Base-by-base conservation (phyloP, 2,329 filamentous ascomycete genomes). In the Penicillium sp. region DNA sequence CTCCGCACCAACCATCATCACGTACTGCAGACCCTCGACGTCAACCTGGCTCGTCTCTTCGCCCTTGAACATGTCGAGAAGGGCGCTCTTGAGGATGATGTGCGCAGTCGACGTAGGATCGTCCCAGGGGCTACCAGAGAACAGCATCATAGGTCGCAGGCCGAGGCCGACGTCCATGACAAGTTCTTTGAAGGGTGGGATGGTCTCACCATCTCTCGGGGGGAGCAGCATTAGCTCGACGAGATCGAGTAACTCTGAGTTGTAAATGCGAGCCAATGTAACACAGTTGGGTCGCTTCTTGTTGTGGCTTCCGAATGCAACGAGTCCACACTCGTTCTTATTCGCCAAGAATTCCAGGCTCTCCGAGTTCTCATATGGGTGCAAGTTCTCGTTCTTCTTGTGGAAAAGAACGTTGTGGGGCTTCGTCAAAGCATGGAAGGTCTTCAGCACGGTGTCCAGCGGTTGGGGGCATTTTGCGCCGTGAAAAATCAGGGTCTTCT, bases 241-340 rank as follows among this genome's bases (percentile, higher is more conserved):
- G 91, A 99, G 96, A 75, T 99, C 95, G 62, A 97, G 82, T 16
- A 96, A 82, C 76, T 94, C 92, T 78, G 90, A 85, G 67, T 87
- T 84, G 73, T 96, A 97, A 42, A 89, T 89, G 61, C 94, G 86
- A 39, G 88, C 81, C 44, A 97, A 76, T 0, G 92, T 97, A 67
- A 99, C 74, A 60, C 87, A 88, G 76, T 99, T 92, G 5, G 92
- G 92, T n/a, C 94, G 84, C 82, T 97, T 99, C 83, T 97, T 99
- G 74, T 84, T 90, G 75, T 88, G 89, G 73, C 85, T 87, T 50
- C 88, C 92, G 68, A 96, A 96, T 63, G 94, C 83, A 63, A 97
- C 82, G 46, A 97, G 80, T 44, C 87, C 89, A 69, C 90, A 87
- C 74, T 99, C 94, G 78, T 99, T 99, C 81, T 97, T 99, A 72